Evolutionary conservation across 164 flowering plant genomes (phyloP).

Genomic region (Amborella trichopoda): DNA sequence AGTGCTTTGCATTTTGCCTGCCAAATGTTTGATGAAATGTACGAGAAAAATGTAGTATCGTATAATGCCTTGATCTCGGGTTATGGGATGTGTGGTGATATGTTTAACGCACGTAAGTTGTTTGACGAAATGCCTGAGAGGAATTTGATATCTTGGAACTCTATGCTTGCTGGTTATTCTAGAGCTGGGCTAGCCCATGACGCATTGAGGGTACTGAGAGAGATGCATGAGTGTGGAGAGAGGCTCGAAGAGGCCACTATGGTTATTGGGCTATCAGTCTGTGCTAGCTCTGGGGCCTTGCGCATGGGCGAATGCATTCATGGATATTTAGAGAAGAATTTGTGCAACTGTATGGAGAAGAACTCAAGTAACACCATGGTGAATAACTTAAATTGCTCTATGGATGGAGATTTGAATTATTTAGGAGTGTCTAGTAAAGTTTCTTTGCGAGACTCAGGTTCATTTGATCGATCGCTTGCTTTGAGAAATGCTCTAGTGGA

Average conservation of each 20-base stretch:
- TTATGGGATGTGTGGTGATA: background rate
- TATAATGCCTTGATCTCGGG: conserved; percentile 11
- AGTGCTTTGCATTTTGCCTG: too few species aligned
- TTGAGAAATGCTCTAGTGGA: background rate
- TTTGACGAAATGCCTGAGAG: conserved; percentile 2
- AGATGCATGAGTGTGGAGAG: background rate
- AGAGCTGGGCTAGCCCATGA: background rate
- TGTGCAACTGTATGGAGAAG: too few species aligned
- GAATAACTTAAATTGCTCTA: too few species aligned
- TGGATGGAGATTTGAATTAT: too few species aligned
- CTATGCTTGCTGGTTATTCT: conserved; percentile 2
- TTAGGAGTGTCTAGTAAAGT: too few species aligned
- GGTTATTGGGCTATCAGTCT: background rate
- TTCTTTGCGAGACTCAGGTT: background rate
- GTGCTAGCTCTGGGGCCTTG: conserved; percentile 1
- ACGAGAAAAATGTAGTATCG: conserved; percentile 24
- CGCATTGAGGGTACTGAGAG: background rate
- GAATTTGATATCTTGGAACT: background rate
- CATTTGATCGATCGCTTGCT: background rate
- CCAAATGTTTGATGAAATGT: conserved; percentile 31
- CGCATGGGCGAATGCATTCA: conserved; percentile 1
- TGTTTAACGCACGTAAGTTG: background rate
- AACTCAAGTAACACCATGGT: too few species aligned
- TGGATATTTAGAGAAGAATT: too few species aligned
- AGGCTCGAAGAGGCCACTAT: background rate